Percentiles rank a stretch among this genome's conserved stretches.
These are phyloP conservation scores for Arthrobotrys sphaeroides DNA, from an alignment of 2,329 filamentous ascomycete genomes.

Conservation along the genomic window DNA sequence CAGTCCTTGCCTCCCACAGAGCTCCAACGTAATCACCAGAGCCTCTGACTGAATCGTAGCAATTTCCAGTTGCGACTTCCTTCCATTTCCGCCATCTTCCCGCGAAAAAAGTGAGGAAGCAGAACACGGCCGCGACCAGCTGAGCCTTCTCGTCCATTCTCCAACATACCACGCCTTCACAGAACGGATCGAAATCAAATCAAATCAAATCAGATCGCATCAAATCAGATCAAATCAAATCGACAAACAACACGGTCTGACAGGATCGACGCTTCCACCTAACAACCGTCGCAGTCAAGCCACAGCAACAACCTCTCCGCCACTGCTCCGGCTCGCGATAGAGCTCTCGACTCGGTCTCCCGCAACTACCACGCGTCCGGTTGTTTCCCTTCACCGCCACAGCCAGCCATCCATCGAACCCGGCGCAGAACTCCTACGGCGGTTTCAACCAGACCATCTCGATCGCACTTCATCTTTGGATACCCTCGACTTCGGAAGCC, in stretches of 20 bases:
- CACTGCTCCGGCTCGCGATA: slow-evolving; percentile 9
- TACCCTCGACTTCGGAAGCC: not conserved
- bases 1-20: slow-evolving; percentile 51
- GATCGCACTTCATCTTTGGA: not conserved
- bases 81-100: slow-evolving; percentile 18
- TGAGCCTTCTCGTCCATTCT: not conserved
- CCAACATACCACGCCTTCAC: not conserved
- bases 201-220: not conserved
- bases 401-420: not conserved
- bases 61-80: slow-evolving; percentile 48
- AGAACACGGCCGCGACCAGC: slow-evolving; percentile 27
- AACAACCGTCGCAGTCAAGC: slow-evolving; percentile 34
- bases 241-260: slow-evolving; percentile 31
- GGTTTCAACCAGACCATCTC: not conserved
- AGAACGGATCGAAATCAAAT: not conserved
- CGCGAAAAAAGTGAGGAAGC: not conserved
- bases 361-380: not conserved
- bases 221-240: not conserved
- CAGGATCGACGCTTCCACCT: slow-evolving; percentile 32
- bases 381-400: slow-evolving; percentile 12
- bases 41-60: slow-evolving; percentile 40
- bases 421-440: not conserved
- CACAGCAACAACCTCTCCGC: slow-evolving; percentile 13
- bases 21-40: slow-evolving; percentile 54
- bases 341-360: not conserved